Base-by-base conservation (phyloP, 345 rosid genomes). In the Bruguiera sexangula region DNA sequence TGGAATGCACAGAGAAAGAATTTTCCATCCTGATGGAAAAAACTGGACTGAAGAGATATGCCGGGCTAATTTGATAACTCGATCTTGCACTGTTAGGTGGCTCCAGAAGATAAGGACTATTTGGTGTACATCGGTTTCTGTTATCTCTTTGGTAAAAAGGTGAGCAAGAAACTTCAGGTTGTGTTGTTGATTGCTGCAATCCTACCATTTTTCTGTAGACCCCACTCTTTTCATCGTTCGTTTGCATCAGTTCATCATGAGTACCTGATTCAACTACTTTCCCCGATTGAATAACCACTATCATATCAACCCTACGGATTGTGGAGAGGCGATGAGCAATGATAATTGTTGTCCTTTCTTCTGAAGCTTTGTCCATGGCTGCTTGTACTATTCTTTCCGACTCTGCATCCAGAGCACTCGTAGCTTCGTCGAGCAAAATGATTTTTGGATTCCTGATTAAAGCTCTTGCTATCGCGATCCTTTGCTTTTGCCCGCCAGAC, bases 391-490 rank as follows among this genome's bases (percentile, higher is more conserved):
- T 29, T 63, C 72, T 85, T 65, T 85, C 87, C 5, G 85, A 82
- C 30, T 76, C 72, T 62, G 83, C 71, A 78, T 87, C 91, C 65
- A 83, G 51, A 6, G 89, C 87, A 29, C 91, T 87, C 11, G 87
- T 76, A 32, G 79, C 79, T 67, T 76, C 79, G 48, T 76, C 79
- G 8, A 76, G 79, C 19, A 86, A 76, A 46, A 84, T 82, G 22
- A 84, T 78, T 65, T 69, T 86, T 15, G 85, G 88, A 71, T 81
- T 79, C 62, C 82, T 65, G 46, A 84, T 74, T 63, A 86, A 74
- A n/a, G 90, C 90, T 63, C 86, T 79, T 34, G 88, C 90, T 68
- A 84, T 84, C 1, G 90, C 85, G 48, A 84, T 80, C 80, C 82
- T 78, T 73, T 86, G 90, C 76, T 86, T 86, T 52, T 84, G 84